These are phyloP conservation scores for Pseudevernia furfuracea DNA, from an alignment of 495 filamentous ascomycete species.

Conservation along the genomic window DNA sequence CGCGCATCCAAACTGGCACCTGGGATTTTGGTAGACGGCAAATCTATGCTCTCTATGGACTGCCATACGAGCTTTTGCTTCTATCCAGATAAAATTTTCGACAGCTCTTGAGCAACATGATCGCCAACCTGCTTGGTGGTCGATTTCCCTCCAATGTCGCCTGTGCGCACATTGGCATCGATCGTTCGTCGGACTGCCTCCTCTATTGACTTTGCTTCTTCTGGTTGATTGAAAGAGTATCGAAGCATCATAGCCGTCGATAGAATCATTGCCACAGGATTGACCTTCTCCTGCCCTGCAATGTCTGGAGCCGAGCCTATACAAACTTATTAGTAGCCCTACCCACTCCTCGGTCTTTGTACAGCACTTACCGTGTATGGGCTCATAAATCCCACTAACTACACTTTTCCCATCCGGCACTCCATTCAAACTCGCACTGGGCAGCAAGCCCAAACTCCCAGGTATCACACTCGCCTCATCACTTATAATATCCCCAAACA, in stretches of 20 bases:
- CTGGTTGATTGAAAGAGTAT: slow-evolving; percentile 73
- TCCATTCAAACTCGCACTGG: slow-evolving; percentile 79
- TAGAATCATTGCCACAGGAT: slow-evolving; percentile 52
- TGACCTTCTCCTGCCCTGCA: slow-evolving; percentile 79
- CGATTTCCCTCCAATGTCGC: slow-evolving; percentile 68
- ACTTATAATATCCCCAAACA: slow-evolving; percentile 94
- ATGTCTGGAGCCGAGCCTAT: slow-evolving; percentile 65
- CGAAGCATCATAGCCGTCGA: slow-evolving; percentile 83
- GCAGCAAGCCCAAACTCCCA: slow-evolving; percentile 80
- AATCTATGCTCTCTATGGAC: slow-evolving; percentile 6
- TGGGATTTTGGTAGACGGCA: not conserved
- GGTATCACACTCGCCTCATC: slow-evolving; percentile 97
- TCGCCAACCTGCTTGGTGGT: slow-evolving; percentile 76
- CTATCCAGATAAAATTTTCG: slow-evolving; percentile 37
- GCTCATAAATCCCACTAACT: slow-evolving; percentile 78
- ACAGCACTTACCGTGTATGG: slow-evolving; percentile 65
- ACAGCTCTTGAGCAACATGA: slow-evolving; percentile 65
- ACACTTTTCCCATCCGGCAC: slow-evolving; percentile 61
- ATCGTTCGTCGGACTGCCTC: slow-evolving; percentile 70
- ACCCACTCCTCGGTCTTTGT: not conserved
- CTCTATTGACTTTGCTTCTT: slow-evolving; percentile 67
- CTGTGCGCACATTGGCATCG: slow-evolving; percentile 64
- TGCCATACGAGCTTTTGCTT: slow-evolving; percentile 11
- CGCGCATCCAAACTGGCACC: not conserved
- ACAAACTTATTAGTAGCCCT: not conserved